Conservation (phyloP, 2,329 filamentous ascomycete genomes). For the Colletotrichum tropicale region DNA sequence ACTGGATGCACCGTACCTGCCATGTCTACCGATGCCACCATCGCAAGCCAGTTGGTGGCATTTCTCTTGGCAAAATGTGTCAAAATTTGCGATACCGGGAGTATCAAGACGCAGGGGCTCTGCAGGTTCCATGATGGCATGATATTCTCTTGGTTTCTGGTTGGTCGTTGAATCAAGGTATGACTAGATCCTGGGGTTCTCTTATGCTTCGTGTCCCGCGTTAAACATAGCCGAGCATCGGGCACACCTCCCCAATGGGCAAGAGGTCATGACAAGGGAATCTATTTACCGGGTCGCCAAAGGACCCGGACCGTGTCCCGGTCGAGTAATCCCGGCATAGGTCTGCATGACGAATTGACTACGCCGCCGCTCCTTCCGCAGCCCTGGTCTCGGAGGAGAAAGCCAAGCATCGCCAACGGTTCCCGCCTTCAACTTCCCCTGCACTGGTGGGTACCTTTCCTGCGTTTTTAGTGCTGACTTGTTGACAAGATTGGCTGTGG, state of each 20-base stretch:
- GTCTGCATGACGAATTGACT: not conserved
- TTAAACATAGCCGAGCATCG: not conserved
- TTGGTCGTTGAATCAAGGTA: not conserved
- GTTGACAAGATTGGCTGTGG: not conserved
- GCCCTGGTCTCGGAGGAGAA: not conserved
- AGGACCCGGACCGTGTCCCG: not conserved
- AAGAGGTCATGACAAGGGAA: not conserved
- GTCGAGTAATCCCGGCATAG: not conserved
- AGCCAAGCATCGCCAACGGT: not conserved
- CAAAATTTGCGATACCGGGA: not conserved
- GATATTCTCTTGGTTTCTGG: not conserved
- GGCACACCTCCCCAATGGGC: not conserved
- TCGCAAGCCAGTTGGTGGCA: not conserved
- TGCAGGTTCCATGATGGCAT: not conserved
- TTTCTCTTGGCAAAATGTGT: not conserved
- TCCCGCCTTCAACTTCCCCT: not conserved
- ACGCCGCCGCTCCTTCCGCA: not conserved
- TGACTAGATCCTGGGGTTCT: not conserved
- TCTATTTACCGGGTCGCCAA: not conserved
- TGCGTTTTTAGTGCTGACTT: not conserved
- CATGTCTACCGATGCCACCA: not conserved
- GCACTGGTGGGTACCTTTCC: not conserved
- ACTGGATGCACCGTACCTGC: not conserved
- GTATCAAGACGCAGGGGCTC: not conserved
- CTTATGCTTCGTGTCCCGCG: not conserved